Evolutionary conservation across 108 stramenopile genomes (phyloP).

Genomic region (Schizochytrium sp.): DNA sequence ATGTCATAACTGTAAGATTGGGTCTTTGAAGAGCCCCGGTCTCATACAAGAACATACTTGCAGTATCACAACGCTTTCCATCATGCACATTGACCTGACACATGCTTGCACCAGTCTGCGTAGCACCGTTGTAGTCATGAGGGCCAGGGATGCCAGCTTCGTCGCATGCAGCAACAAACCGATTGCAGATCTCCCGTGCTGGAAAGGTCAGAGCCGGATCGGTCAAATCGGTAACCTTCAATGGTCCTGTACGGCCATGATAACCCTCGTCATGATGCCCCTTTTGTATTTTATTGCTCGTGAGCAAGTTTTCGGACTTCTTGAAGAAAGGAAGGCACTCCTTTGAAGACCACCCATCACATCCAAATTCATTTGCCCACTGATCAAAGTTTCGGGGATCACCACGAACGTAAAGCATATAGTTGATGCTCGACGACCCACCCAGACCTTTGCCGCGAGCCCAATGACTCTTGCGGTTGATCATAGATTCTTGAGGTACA

Average conservation of each 20-base stretch:
- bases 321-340: constrained; percentile 79
- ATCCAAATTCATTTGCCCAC: constrained; percentile 72
- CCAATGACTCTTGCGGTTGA: constrained; percentile 56
- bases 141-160: constrained; percentile 67
- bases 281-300: constrained; percentile 54
- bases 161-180: constrained; percentile 66
- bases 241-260: constrained; percentile 64
- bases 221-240: constrained; percentile 63
- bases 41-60: background rate
- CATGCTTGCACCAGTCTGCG: constrained; percentile 63
- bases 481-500: background rate
- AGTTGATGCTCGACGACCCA: constrained; percentile 78
- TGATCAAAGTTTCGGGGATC: constrained; percentile 74
- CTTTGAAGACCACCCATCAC: constrained; percentile 67
- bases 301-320: constrained; percentile 67
- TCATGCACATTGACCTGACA: constrained; percentile 2
- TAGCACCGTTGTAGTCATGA: constrained; percentile 68
- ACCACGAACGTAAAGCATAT: constrained; percentile 77
- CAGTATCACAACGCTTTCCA: constrained; percentile 45
- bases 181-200: background rate
- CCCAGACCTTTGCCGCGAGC: constrained; percentile 80
- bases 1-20: constrained; percentile 24
- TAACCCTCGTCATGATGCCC: background rate
- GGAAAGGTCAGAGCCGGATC: constrained; percentile 28
- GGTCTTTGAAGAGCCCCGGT: background rate